A percentile compares a stretch with the other conserved stretches of the same genome.
phyloP scores from a whole-genome alignment of 2,329 filamentous ascomycete genomes.

The Colletotrichum coccodes region DNA sequence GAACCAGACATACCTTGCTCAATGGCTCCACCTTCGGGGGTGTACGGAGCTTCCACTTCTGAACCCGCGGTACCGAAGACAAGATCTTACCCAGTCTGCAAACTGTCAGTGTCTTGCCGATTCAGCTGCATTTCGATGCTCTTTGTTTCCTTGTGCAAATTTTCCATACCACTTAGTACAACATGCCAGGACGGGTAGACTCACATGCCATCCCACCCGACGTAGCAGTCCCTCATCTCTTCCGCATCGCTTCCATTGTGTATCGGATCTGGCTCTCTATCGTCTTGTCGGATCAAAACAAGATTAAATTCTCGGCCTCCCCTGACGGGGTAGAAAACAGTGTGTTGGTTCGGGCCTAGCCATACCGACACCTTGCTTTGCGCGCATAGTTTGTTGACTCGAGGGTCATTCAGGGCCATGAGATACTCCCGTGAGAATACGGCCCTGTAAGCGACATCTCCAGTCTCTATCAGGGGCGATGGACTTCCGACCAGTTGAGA shows the following conservation, averaged over 20 bases:
- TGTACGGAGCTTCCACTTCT: constrained; percentile 28
- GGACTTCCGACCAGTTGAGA: neutral
- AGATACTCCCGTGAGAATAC: neutral
- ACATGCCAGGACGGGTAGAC: neutral
- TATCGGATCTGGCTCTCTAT: neutral
- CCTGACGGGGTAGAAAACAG: constrained; percentile 13
- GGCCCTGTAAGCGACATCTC: constrained; percentile 12
- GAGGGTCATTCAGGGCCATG: constrained; percentile 1
- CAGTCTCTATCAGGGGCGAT: constrained; percentile 8
- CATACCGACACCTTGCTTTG: constrained; percentile 3
- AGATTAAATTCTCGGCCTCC: constrained; percentile 19
- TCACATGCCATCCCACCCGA: constrained; percentile 24
- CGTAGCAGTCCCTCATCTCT: constrained; percentile 20
- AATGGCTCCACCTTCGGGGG: neutral
- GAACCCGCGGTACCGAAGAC: constrained; percentile 5
- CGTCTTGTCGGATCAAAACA: neutral
- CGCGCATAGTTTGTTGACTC: constrained; percentile 4
- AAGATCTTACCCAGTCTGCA: constrained; percentile 19
- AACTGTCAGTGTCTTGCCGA: neutral
- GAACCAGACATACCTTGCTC: constrained; percentile 4
- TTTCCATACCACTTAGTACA: too few relatives aligned
- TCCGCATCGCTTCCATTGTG: neutral
- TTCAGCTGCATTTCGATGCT: too few relatives aligned
- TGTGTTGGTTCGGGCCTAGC: constrained; percentile 13
- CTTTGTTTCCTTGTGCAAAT: too few relatives aligned